These are phyloP conservation scores for Andrographis paniculata DNA, from an alignment of 305 asterid species.

Conservation along the genomic window DNA sequence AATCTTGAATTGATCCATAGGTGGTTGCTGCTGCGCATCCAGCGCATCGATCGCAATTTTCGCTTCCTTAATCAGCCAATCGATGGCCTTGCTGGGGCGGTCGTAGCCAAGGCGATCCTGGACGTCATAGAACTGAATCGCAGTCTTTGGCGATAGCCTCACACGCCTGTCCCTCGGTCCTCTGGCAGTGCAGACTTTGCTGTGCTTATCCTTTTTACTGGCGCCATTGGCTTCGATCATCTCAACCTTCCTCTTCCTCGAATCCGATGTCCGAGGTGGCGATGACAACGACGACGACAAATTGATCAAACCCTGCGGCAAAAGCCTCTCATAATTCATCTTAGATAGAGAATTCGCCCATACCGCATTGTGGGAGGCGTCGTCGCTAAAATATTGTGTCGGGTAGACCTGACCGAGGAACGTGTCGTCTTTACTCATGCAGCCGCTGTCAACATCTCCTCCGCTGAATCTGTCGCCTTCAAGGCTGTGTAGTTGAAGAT, in stretches of 20 bases:
- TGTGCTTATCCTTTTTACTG: constrained; percentile 55
- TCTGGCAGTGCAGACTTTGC: constrained; percentile 52
- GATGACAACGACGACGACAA: constrained; percentile 8
- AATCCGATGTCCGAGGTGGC: constrained; percentile 14
- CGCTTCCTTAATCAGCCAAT: constrained; percentile 63
- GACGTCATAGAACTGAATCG: constrained; percentile 67
- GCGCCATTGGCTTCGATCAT: constrained; percentile 20
- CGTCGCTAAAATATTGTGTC: constrained; percentile 6
- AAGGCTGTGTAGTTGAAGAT: constrained; percentile 24
- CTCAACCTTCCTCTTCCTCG: constrained; percentile 24
- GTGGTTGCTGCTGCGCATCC: constrained; percentile 9
- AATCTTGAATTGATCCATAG: background rate
- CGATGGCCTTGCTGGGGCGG: constrained; percentile 70
- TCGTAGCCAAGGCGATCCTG: constrained; percentile 60
- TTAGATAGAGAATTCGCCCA: constrained; percentile 15
- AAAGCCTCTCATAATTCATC: constrained; percentile 1
- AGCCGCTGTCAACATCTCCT: constrained; percentile 8
- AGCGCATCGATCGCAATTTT: constrained; percentile 57
- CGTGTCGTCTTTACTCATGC: background rate
- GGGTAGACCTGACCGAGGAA: constrained; percentile 7
- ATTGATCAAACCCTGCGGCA: constrained; percentile 8
- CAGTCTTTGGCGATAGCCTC: constrained; percentile 63
- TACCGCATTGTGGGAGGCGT: constrained; percentile 8
- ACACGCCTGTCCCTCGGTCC: constrained; percentile 60
- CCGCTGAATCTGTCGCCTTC: constrained; percentile 21